phyloP scores from a whole-genome alignment of 495 filamentous ascomycete genomes.

The Lophiotrema nucula region DNA sequence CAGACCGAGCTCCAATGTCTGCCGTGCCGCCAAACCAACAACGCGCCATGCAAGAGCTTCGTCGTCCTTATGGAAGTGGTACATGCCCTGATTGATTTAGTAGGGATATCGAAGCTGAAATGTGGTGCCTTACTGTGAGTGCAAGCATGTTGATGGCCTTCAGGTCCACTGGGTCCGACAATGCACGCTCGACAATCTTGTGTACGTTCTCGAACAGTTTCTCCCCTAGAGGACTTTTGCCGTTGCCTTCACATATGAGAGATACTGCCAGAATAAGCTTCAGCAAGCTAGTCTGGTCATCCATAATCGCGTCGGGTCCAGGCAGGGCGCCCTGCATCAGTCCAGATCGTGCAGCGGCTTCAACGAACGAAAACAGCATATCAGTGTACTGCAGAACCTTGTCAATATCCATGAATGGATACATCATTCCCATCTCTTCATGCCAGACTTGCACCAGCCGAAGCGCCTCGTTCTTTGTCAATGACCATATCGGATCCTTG shows the following conservation, averaged over 20 bases:
- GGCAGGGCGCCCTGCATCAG: constrained; percentile 54
- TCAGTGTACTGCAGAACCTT: constrained; percentile 62
- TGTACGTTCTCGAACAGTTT: constrained; percentile 70
- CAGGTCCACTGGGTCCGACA: constrained; percentile 66
- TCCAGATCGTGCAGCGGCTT: constrained; percentile 59
- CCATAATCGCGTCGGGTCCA: constrained; percentile 63
- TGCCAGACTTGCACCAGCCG: constrained; percentile 71
- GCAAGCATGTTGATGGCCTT: constrained; percentile 70
- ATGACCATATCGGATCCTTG: constrained; percentile 74
- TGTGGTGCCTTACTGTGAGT: constrained; percentile 56
- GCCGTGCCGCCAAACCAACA: constrained; percentile 70
- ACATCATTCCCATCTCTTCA: constrained; percentile 85
- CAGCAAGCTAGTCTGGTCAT: constrained; percentile 66
- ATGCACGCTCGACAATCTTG: constrained; percentile 63
- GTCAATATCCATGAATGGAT: constrained; percentile 73
- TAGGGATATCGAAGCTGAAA: background rate
- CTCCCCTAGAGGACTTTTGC: constrained; percentile 69
- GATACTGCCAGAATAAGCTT: constrained; percentile 79
- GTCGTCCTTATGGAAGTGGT: constrained; percentile 78
- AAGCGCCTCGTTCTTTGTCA: constrained; percentile 68
- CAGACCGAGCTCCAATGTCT: constrained; percentile 78
- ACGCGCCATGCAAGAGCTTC: constrained; percentile 78
- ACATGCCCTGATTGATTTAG: constrained; percentile 58
- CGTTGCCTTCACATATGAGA: constrained; percentile 69
- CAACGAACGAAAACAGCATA: constrained; percentile 67